These are phyloP conservation scores for Candida bentonensis DNA, from an alignment of 805 yeast genomes.

Conservation along the genomic window DNA sequence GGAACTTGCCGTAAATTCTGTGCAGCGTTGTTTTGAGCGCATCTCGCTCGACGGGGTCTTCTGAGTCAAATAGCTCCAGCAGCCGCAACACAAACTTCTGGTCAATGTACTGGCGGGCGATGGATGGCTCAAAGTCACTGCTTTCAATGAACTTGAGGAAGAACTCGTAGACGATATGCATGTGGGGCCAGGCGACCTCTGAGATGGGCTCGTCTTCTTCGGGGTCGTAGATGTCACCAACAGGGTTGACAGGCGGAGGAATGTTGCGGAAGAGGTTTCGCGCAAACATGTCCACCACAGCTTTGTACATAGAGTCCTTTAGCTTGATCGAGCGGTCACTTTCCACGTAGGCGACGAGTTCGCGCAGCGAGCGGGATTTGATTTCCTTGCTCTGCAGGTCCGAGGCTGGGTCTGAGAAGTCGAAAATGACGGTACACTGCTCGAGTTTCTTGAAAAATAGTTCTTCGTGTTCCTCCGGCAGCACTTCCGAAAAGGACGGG, in stretches of 20 bases:
- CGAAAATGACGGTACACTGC: slow-evolving; percentile 90
- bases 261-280: slow-evolving; percentile 85
- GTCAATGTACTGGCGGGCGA: slow-evolving; percentile 88
- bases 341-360: slow-evolving; percentile 75
- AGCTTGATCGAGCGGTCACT: slow-evolving; percentile 61
- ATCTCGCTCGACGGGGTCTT: slow-evolving; percentile 93
- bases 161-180: slow-evolving; percentile 93
- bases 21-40: slow-evolving; percentile 90
- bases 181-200: slow-evolving; percentile 97
- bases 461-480: slow-evolving; percentile 64
- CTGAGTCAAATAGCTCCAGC: slow-evolving; percentile 85
- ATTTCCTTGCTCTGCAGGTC: slow-evolving; percentile 89
- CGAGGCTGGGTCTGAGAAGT: slow-evolving; percentile 83
- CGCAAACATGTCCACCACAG: slow-evolving; percentile 81
- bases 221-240: slow-evolving; percentile 93
- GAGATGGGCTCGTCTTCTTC: slow-evolving; percentile 97
- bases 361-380: slow-evolving; percentile 75
- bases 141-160: slow-evolving; percentile 85
- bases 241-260: slow-evolving; percentile 96
- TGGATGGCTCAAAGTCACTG: slow-evolving; percentile 84
- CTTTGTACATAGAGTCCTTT: slow-evolving; percentile 81
- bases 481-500: slow-evolving; percentile 80
- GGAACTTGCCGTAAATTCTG: slow-evolving; percentile 88
- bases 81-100: slow-evolving; percentile 72
- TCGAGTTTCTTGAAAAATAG: slow-evolving; percentile 79